Percentiles rank a stretch among this genome's conserved stretches.
Evolutionary conservation across 768 basidiomycete genomes (phyloP).

Genomic region (Steccherinum ochraceum): DNA sequence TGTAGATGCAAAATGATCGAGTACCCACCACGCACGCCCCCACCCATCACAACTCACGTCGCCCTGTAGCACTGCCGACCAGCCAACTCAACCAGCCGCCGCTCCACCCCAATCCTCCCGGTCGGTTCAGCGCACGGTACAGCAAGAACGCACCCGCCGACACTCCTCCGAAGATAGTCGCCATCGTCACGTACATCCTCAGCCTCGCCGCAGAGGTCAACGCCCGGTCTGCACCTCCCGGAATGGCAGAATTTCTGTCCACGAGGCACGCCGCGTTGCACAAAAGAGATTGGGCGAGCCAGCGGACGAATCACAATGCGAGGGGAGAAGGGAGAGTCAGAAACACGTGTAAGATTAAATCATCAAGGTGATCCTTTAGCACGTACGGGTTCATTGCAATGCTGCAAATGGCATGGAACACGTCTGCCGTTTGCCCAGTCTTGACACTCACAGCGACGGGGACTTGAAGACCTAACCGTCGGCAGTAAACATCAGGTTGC

Average conservation of each 20-base stretch:
- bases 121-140: slow-evolving; percentile 61
- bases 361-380: slow-evolving; percentile 1
- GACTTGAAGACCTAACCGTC: slow-evolving; percentile 82
- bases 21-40: too few species aligned
- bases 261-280: neutral
- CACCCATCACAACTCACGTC: slow-evolving; percentile 35
- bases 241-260: slow-evolving; percentile 28
- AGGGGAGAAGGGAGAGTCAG: slow-evolving; percentile 7
- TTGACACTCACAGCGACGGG: slow-evolving; percentile 93
- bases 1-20: too few species aligned
- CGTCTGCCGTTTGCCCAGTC: slow-evolving; percentile 77
- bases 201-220: slow-evolving; percentile 63
- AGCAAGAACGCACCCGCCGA: slow-evolving; percentile 67
- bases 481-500: slow-evolving; percentile 95
- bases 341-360: neutral
- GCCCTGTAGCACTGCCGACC: slow-evolving; percentile 35
- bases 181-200: slow-evolving; percentile 65
- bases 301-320: too few species aligned
- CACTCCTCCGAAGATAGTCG: slow-evolving; percentile 67
- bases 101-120: slow-evolving; percentile 53
- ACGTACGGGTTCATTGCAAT: slow-evolving; percentile 87
- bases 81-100: slow-evolving; percentile 65
- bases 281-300: too few species aligned
- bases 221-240: slow-evolving; percentile 79
- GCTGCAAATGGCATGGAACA: slow-evolving; percentile 79